These are phyloP conservation scores for Adansonia gregorii DNA, from an alignment of 441 rosid genomes.

Conservation along the genomic window DNA sequence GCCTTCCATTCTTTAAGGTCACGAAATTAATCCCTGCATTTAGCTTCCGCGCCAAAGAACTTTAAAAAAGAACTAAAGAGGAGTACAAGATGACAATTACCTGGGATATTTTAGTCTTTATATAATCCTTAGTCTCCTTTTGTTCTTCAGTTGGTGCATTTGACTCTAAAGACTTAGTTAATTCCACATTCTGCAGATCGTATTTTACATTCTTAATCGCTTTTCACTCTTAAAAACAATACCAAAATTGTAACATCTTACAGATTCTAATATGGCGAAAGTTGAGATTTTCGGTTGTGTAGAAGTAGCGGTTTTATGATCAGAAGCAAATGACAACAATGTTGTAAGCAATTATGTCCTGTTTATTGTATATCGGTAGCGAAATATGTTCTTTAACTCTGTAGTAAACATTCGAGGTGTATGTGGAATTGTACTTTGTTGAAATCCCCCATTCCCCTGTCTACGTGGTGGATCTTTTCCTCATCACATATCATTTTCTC, in stretches of 20 bases:
- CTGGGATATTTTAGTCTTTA: constrained; percentile 19
- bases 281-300: neutral
- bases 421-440: too few species aligned
- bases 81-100: constrained; percentile 11
- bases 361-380: neutral
- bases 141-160: neutral
- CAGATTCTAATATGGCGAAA: neutral
- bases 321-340: neutral
- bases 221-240: neutral
- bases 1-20: constrained; percentile 56
- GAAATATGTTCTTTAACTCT: too few species aligned
- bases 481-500: too few species aligned
- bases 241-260: neutral
- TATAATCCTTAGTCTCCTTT: neutral
- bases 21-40: constrained; percentile 24
- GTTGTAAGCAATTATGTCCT: neutral
- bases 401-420: too few species aligned
- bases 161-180: constrained; percentile 19
- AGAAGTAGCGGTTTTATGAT: neutral
- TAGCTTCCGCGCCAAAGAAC: constrained; percentile 37
- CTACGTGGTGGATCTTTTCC: too few species aligned
- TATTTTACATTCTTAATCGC: neutral
- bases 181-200: constrained; percentile 9
- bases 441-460: too few species aligned
- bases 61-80: too few species aligned